These are phyloP conservation scores for Solanum chacoense DNA, from an alignment of 305 asterid species.

Conservation along the genomic window DNA sequence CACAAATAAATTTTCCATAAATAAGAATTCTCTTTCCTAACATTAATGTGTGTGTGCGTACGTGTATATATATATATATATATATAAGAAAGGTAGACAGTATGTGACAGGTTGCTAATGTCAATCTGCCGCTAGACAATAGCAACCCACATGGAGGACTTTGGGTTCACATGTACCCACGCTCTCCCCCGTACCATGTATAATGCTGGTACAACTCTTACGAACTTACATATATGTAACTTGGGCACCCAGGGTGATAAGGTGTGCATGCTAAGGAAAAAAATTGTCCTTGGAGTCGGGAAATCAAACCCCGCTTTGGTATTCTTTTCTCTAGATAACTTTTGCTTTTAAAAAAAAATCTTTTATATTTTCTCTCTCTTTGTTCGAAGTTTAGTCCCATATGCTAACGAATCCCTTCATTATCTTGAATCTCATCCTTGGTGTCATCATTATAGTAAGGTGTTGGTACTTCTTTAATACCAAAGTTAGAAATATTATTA, in stretches of 20 bases:
- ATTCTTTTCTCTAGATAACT: background rate
- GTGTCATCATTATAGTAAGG: background rate
- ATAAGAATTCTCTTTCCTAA: background rate
- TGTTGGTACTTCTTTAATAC: background rate
- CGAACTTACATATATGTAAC: background rate
- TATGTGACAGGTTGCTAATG: background rate
- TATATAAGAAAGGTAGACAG: background rate
- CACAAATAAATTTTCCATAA: background rate
- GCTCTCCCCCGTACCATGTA: background rate
- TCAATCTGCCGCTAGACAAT: background rate
- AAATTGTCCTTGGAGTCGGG: background rate
- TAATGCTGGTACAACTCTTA: background rate
- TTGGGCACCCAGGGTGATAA: background rate
- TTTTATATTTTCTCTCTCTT: background rate
- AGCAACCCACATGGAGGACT: background rate
- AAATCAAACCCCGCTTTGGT: background rate
- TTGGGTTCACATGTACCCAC: background rate
- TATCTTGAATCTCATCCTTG: background rate
- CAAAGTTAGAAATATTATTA: background rate
- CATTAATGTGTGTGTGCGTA: background rate
- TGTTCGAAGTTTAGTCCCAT: background rate
- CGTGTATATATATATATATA: background rate
- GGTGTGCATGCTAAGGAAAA: background rate
- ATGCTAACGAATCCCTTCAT: background rate
- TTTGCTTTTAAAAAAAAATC: background rate